Base-by-base conservation (phyloP, 1,284 basidiomycete species). In the Sporisorium reilianum region DNA sequence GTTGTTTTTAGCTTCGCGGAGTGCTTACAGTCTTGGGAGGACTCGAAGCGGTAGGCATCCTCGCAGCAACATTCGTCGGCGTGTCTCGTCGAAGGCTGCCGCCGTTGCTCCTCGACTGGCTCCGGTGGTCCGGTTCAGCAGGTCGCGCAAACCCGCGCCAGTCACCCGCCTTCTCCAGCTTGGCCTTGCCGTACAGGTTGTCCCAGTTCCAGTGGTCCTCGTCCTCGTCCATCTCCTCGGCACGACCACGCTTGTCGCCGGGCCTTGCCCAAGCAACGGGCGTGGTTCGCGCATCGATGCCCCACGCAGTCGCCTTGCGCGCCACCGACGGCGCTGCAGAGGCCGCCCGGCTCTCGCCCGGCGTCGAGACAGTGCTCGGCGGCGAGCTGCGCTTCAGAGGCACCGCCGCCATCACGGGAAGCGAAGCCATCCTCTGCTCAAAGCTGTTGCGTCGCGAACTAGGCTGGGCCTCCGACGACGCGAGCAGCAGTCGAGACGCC, bases 141-240 rank as follows among this genome's bases (percentile, higher is more conserved):
- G 72, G 66, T 38, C 66, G 66, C 7, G 72, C 66, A 28, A 75
- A 75, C 3, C 72, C 72, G 10, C 72, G 62, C 72, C 72, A 75
- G 42, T 75, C 72, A 40, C 72, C 72, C 3, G 66, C 72, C 46
- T 69, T 75, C 36, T 75, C 72, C 14, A 75, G 59, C 55, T 69
- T 66, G 36, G 72, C 72, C 16, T 64, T 65, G 44, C 72, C 72
- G 42, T 75, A 75, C 30, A 70, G 59, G 30, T 75, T 75, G 41
- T 75, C 72, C 72, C 72, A 75, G 50, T 69, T 75, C 63, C 63
- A 75, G 40, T 69, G 62, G 36, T 75, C 66, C 26, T 70, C 72
- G n/a, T 69, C 72, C 54, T 70, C 72, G 55, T 75, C 66, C 63
- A 65, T 66, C 32, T 65, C 72, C n/a, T 75, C 72, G 7, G 63